Evolutionary conservation across 495 filamentous ascomycete species (phyloP).

Genomic region (Parmelia sp.): DNA sequence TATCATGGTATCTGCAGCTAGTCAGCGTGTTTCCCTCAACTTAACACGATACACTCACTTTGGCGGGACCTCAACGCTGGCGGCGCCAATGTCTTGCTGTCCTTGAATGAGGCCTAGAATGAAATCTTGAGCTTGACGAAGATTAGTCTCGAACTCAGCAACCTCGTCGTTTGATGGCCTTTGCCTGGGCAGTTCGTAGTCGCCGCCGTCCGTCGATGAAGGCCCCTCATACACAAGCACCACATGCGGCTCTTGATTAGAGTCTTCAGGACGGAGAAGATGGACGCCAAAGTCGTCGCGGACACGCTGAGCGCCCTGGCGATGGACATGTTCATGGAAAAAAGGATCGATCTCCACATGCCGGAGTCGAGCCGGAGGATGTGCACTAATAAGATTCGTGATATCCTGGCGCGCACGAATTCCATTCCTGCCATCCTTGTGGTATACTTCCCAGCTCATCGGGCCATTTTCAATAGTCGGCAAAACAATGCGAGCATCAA

Average conservation of each 20-base stretch:
- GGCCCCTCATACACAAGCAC: conserved; percentile 80
- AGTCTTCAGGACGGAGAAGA: conserved; percentile 62
- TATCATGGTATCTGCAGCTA: conserved; percentile 54
- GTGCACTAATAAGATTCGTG: conserved; percentile 67
- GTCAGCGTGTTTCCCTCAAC: conserved; percentile 28
- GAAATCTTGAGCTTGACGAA: conserved; percentile 66
- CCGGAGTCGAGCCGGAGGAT: conserved; percentile 68
- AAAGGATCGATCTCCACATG: conserved; percentile 74
- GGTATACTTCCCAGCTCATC: conserved; percentile 75
- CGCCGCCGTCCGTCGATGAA: conserved; percentile 39
- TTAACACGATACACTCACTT: conserved; percentile 48
- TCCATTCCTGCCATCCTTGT: conserved; percentile 73
- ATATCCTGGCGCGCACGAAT: conserved; percentile 77
- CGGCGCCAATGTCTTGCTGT: conserved; percentile 62
- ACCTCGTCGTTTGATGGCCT: conserved; percentile 55
- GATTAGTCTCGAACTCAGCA: conserved; percentile 57
- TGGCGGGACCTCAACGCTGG: conserved; percentile 59
- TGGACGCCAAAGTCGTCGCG: conserved; percentile 72
- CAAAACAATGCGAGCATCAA: conserved; percentile 75
- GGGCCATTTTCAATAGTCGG: conserved; percentile 58
- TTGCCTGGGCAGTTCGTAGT: conserved; percentile 62
- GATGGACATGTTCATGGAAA: conserved; percentile 71
- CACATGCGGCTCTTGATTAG: conserved; percentile 54
- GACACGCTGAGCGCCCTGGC: conserved; percentile 54
- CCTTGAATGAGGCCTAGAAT: conserved; percentile 62